Conservation (phyloP, 2,329 filamentous ascomycete genomes). For the Pseudogymnoascus sp. region DNA sequence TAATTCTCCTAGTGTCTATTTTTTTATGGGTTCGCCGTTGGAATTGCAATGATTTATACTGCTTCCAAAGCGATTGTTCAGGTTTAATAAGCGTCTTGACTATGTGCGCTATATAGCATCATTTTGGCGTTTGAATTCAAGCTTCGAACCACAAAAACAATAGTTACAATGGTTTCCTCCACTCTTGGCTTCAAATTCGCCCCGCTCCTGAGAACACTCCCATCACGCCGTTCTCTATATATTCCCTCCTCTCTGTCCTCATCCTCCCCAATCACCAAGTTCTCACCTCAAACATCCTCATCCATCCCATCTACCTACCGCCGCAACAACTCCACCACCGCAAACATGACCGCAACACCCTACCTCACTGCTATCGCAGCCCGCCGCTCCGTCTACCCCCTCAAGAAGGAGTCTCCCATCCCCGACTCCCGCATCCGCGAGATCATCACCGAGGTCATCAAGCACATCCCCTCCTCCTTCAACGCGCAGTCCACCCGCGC, state of each 20-base stretch:
- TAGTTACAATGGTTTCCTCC: neutral
- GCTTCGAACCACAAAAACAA: neutral
- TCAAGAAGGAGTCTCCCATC: constrained; percentile 57
- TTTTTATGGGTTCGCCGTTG: neutral
- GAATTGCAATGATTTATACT: neutral
- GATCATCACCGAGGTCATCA: constrained; percentile 57
- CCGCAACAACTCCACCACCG: constrained; percentile 14
- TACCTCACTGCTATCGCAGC: constrained; percentile 54
- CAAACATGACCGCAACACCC: constrained; percentile 37
- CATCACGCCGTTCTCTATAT: neutral
- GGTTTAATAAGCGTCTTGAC: neutral
- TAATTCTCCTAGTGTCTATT: neutral
- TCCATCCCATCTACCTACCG: neutral
- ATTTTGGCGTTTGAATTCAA: neutral
- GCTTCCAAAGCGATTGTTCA: neutral
- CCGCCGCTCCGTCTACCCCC: constrained; percentile 63
- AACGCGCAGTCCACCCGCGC: constrained; percentile 80
- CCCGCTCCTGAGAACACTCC: neutral
- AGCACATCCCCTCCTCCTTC: constrained; percentile 72
- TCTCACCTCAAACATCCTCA: neutral
- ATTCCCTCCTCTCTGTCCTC: neutral
- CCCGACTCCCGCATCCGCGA: constrained; percentile 53
- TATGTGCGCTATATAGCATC: neutral
- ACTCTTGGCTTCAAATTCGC: neutral
- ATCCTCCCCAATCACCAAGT: neutral